Percentiles rank a stretch among this genome's conserved stretches.
These are phyloP conservation scores for Cyberlindnera maclurae DNA, from an alignment of 805 yeast species.

Conservation along the genomic window DNA sequence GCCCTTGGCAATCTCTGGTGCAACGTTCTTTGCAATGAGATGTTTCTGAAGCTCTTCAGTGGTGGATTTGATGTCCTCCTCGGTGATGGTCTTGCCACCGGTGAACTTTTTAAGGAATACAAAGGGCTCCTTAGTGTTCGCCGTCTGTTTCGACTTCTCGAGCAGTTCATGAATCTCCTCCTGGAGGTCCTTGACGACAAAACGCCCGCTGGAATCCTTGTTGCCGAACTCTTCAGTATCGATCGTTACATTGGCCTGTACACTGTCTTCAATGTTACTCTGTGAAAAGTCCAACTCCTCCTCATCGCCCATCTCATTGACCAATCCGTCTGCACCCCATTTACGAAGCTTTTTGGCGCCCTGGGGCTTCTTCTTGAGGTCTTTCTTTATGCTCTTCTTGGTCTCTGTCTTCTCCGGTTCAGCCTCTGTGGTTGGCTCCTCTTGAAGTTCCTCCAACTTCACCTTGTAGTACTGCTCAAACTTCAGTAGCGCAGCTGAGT, in stretches of 20 bases:
- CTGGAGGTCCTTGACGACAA: slow-evolving; percentile 57
- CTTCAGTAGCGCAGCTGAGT: slow-evolving; percentile 28
- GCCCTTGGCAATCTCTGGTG: slow-evolving; percentile 78
- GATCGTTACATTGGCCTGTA: slow-evolving; percentile 12
- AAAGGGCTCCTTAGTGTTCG: slow-evolving; percentile 35
- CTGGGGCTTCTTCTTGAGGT: slow-evolving; percentile 11
- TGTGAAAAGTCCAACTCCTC: slow-evolving; percentile 51
- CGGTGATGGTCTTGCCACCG: slow-evolving; percentile 63
- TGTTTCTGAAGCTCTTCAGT: slow-evolving; percentile 65
- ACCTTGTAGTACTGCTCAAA: slow-evolving; percentile 32
- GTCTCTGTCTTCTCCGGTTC: slow-evolving; percentile 9
- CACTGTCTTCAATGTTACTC: slow-evolving; percentile 9
- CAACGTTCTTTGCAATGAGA: slow-evolving; percentile 78
- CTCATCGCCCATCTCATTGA: slow-evolving; percentile 35
- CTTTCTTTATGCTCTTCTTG: slow-evolving; percentile 1
- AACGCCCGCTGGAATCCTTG: slow-evolving; percentile 45
- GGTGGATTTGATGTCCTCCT: slow-evolving; percentile 58
- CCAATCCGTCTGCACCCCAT: slow-evolving; percentile 60
- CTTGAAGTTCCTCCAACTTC: slow-evolving; percentile 26
- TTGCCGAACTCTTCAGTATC: slow-evolving; percentile 33
- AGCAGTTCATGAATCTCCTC: slow-evolving; percentile 41
- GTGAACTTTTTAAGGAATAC: slow-evolving; percentile 53
- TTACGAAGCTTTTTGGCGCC: slow-evolving; percentile 43
- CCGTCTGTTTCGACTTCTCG: slow-evolving; percentile 20
- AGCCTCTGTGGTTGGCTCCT: slow-evolving; percentile 6